A percentile compares a stretch with the other conserved stretches of the same genome.
These are phyloP conservation scores for Orbilia quercus DNA, from an alignment of 2,329 filamentous ascomycete genomes.

Conservation along the genomic window DNA sequence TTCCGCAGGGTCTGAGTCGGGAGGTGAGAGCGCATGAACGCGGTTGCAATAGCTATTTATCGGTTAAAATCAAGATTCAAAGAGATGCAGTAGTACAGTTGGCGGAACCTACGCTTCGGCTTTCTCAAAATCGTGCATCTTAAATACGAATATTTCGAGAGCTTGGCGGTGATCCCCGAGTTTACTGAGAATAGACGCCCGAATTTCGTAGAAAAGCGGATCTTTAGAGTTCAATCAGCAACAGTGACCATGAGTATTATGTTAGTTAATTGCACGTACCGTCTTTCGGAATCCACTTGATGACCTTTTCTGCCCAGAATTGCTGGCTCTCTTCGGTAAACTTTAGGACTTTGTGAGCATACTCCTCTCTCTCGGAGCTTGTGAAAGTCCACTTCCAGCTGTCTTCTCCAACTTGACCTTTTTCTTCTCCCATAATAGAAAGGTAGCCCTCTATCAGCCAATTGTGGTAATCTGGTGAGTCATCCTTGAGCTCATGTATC, in stretches of 20 bases:
- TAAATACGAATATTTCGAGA: conserved; percentile 97
- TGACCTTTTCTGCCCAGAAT: conserved; percentile 82
- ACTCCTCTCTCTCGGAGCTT: conserved; percentile 63
- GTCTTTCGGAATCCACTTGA: conserved; percentile 80
- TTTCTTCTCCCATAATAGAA: conserved; percentile 65
- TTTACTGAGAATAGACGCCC: conserved; percentile 89
- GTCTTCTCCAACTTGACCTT: conserved; percentile 63
- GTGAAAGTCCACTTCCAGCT: conserved; percentile 66
- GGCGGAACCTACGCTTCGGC: conserved; percentile 81
- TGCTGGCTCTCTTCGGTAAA: conserved; percentile 81
- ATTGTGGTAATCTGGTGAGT: conserved; percentile 87
- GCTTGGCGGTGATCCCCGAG: conserved; percentile 97
- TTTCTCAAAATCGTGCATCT: conserved; percentile 84
- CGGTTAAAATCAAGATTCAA: conserved; percentile 58
- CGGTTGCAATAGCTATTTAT: conserved; percentile 80
- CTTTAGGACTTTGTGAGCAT: conserved; percentile 75
- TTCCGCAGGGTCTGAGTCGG: conserved; percentile 62
- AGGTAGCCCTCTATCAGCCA: conserved; percentile 79
- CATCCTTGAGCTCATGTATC: conserved; percentile 84
- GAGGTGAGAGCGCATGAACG: conserved; percentile 71
- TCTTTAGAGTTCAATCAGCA: conserved; percentile 68
- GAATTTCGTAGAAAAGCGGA: conserved; percentile 84
- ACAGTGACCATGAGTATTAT: not conserved
- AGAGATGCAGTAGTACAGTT: conserved; percentile 4
- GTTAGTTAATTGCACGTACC: conserved; percentile 67